Base-by-base conservation (phyloP, 768 basidiomycete genomes). In the Tylopilus intermedius region DNA sequence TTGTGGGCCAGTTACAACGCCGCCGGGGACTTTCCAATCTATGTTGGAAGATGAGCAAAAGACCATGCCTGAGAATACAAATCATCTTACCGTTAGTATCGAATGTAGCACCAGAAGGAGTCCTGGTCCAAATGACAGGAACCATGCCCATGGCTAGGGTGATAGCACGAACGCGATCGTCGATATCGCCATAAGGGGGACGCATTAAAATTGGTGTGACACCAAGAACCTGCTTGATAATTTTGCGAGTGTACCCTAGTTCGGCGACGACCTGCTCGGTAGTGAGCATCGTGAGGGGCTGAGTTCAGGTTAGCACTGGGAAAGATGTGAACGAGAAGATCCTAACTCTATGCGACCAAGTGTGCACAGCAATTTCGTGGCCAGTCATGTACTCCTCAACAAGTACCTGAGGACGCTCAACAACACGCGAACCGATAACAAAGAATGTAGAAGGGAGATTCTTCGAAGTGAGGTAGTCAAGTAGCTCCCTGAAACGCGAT, bases 81-180 rank as follows among this genome's bases (percentile, higher is more conserved):
- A 30, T 51, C 27, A 58, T 70, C 37, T 60, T 5, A 84, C 86
- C 87, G 53, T 88, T 83, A 38, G 88, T 89, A 62, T 90, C 87
- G 61, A 88, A 90, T 48, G 75, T 64, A 37, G 71, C 72, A 43
- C 76, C 79, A 27, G 64, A 63, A 43, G 82, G 78, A 10, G 79
- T 76, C 10, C 76, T 74, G 30, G 91, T 90, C 94, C 94, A 97
- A 66, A 95, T 87, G 63, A 96, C 83, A 26, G 95, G 90, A 10
- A 84, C 74, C 71, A 97, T 72, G 42, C 93, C 92, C 94, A 98
- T 95, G 29, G 92, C 90, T 49, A 90, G 68, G 18, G 84, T 74
- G 66, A 98, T 92, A 38, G 86, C 88, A 56, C 95, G 88, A 43
- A 98, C 93, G 61, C 94, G 91, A 71, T 92, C 88, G 67, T 98